These are phyloP conservation scores for Blyttiomyces sp. DNA, from an alignment of 371 early-diverging fungal species.

Conservation along the genomic window DNA sequence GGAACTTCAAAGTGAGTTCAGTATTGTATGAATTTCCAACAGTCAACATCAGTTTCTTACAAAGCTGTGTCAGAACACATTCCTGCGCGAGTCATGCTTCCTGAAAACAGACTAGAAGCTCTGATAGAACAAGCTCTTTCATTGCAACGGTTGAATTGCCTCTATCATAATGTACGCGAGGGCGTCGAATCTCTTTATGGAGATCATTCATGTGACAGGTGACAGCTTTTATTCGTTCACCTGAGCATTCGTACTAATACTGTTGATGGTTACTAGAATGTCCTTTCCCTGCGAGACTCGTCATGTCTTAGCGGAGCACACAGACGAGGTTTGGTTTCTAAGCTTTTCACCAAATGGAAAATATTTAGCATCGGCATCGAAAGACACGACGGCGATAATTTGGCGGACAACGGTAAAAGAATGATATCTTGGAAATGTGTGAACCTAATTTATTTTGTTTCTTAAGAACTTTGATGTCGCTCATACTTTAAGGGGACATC, in stretches of 20 bases:
- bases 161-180: constrained; percentile 75
- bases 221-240: not conserved
- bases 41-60: not conserved
- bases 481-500: constrained; percentile 60
- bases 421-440: too few relatives aligned
- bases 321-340: constrained; percentile 94
- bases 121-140: constrained; percentile 78
- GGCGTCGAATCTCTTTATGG: constrained; percentile 59
- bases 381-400: constrained; percentile 80
- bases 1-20: constrained; percentile 19
- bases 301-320: constrained; percentile 70
- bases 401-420: constrained; percentile 80
- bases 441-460: too few relatives aligned
- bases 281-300: constrained; percentile 56
- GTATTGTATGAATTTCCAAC: not conserved
- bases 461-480: constrained; percentile 33
- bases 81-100: constrained; percentile 67
- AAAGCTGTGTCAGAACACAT: not conserved
- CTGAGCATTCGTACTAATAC: too few relatives aligned
- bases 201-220: constrained; percentile 78
- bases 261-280: constrained; percentile 23
- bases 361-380: constrained; percentile 86
- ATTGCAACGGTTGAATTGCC: constrained; percentile 72
- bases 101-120: constrained; percentile 71
- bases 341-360: constrained; percentile 83